phyloP scores from a whole-genome alignment of 805 yeast genomes.

The Wickerhamomyces mucosus region DNA sequence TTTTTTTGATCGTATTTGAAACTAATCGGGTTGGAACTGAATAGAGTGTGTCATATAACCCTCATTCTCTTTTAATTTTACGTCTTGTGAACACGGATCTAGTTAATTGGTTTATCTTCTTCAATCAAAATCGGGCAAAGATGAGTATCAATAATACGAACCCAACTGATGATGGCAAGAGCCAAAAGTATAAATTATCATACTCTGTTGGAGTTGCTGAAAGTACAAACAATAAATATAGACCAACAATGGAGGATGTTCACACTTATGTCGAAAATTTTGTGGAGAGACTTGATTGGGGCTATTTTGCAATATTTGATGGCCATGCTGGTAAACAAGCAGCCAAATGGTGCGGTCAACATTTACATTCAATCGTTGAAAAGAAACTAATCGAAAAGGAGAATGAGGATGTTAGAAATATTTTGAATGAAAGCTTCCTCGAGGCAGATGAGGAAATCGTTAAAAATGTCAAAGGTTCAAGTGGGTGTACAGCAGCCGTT shows the following conservation, averaged over 20 bases:
- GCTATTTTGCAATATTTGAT: slow-evolving; percentile 90
- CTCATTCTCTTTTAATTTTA: too few relatives aligned
- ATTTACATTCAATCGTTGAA: slow-evolving; percentile 63
- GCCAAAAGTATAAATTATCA: slow-evolving; percentile 42
- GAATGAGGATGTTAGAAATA: slow-evolving; percentile 48
- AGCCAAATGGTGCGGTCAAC: slow-evolving; percentile 91
- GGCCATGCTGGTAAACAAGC: slow-evolving; percentile 95
- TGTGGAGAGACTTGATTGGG: slow-evolving; percentile 88
- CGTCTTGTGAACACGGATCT: too few relatives aligned
- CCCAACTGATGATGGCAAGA: too few relatives aligned
- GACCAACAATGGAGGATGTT: slow-evolving; percentile 93
- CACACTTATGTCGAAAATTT: slow-evolving; percentile 89
- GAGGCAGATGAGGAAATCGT: slow-evolving; percentile 66
- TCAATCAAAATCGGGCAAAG: slow-evolving; percentile 2
- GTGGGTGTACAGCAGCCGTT: slow-evolving; percentile 95
- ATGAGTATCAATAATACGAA: background rate
- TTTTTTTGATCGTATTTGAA: too few relatives aligned
- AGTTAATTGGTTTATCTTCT: too few relatives aligned
- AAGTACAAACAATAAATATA: slow-evolving; percentile 67
- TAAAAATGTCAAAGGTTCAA: slow-evolving; percentile 52
- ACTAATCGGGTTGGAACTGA: too few relatives aligned
- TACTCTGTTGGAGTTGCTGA: slow-evolving; percentile 90
- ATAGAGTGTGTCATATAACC: too few relatives aligned
- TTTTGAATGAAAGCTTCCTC: slow-evolving; percentile 59
- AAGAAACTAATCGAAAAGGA: slow-evolving; percentile 41